Conservation (phyloP, 345 rosid species). For the Pseudoturritis turrita region DNA sequence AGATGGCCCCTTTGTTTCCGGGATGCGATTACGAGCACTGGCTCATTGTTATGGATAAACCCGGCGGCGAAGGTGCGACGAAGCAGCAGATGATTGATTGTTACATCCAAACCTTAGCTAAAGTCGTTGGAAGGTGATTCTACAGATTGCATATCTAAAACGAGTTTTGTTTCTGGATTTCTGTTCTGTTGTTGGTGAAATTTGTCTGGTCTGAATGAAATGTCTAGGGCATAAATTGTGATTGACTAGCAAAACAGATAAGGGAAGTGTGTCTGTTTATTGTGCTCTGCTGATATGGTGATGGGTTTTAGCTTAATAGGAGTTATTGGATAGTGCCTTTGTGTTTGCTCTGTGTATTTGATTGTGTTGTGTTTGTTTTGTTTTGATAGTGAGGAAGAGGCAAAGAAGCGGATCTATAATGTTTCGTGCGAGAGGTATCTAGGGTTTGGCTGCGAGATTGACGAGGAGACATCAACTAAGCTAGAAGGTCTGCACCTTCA, state of each 20-base stretch:
- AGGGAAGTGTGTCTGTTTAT: not conserved
- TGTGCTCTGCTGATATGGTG: not conserved
- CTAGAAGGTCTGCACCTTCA: slow-evolving; percentile 57
- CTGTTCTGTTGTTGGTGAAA: not conserved
- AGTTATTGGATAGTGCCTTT: not conserved
- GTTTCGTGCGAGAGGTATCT: slow-evolving; percentile 95
- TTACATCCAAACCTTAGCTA: slow-evolving; percentile 74
- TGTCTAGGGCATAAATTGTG: not conserved
- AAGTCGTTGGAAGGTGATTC: slow-evolving; percentile 69
- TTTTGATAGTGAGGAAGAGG: slow-evolving; percentile 74
- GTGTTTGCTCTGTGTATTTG: not conserved
- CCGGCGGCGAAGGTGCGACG: slow-evolving; percentile 80
- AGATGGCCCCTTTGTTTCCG: slow-evolving; percentile 91
- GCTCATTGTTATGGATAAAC: slow-evolving; percentile 96
- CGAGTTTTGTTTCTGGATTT: not conserved
- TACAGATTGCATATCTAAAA: not conserved
- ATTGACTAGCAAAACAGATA: not conserved
- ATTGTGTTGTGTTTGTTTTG: not conserved
- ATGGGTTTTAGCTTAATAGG: not conserved
- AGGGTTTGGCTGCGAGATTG: slow-evolving; percentile 95
- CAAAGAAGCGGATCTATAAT: slow-evolving; percentile 84
- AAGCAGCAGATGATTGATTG: slow-evolving; percentile 97
- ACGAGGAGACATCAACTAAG: slow-evolving; percentile 91
- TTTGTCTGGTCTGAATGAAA: not conserved
- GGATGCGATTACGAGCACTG: slow-evolving; percentile 96